These are phyloP conservation scores for Dalechampia spathulata DNA, from an alignment of 441 rosid genomes.

Conservation along the genomic window DNA sequence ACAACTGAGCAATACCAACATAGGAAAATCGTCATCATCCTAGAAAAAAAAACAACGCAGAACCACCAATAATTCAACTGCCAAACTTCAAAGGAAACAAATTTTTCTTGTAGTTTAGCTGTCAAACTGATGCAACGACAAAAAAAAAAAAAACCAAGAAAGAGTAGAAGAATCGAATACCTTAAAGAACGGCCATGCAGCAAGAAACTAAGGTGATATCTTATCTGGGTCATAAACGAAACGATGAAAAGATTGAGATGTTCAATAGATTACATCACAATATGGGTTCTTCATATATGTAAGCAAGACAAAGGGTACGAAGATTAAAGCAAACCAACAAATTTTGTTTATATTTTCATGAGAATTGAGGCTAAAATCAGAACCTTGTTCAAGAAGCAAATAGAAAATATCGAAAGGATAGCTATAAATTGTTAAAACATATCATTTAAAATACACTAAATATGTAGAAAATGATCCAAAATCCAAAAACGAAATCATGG, in stretches of 20 bases:
- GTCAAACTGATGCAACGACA: slow-evolving; percentile 6
- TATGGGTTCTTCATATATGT: slow-evolving; percentile 13
- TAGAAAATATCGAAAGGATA: no score
- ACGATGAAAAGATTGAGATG: slow-evolving; percentile 5
- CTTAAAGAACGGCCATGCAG: slow-evolving; percentile 25
- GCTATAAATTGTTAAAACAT: no score
- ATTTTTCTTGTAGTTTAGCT: slow-evolving; percentile 12
- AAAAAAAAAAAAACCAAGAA: background rate
- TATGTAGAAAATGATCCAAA: no score
- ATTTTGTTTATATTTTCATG: background rate
- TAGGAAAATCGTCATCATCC: slow-evolving; percentile 4
- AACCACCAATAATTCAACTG: slow-evolving; percentile 11
- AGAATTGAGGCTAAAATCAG: slow-evolving; percentile 18
- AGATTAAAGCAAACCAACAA: background rate
- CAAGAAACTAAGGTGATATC: slow-evolving; percentile 10
- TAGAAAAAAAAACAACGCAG: slow-evolving; percentile 2
- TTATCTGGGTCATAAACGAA: slow-evolving; percentile 16
- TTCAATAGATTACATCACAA: background rate
- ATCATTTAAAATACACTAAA: no score
- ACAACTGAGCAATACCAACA: slow-evolving; percentile 3
- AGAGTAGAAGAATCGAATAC: slow-evolving; percentile 10
- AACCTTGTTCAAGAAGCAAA: slow-evolving; percentile 1
- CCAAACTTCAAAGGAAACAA: background rate
- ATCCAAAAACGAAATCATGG: no score
- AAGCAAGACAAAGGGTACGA: background rate